Evolutionary conservation across 73 alveolate genomes (phyloP), one percentile per base, ranked within the genome.

Genomic region (Durusdinium trenchii): DNA sequence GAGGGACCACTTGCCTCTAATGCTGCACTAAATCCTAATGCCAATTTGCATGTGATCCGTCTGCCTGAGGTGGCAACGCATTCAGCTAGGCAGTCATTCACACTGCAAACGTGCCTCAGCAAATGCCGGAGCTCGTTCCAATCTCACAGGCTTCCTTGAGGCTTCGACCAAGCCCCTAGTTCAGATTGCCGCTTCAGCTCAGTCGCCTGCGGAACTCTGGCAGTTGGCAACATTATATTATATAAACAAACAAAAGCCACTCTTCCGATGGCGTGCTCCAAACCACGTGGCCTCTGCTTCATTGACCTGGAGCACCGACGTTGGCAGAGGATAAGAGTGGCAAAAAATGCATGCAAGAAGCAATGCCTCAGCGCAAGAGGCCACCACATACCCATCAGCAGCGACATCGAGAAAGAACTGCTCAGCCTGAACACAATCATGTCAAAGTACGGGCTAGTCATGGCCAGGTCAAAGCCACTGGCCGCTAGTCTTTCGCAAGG

Each of bases 1-100:
- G n/a, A n/a, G n/a, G n/a, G n/a, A n/a, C n/a, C n/a, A n/a, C n/a
- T n/a, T n/a, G n/a, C n/a, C n/a, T n/a, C n/a, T n/a, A n/a, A n/a
- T n/a, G 30, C 42, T 32, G 42, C 43, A 32, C 5, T 40, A 16
- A 6, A 35, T 9, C 38, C 38, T 67, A 42, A 35, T 12, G 14
- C 20, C 42, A 32, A 6, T 40, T 20, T 12, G 45, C 14, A 9
- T 42, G 81, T 40, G 9, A 71, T 26, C 47, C 84, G 23, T 5
- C 18, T 0, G 30, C 2, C 81, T 89, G 54, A 62, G 96, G 10
- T 7, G 23, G 62, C 6, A 30, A 23, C 96, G 10, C 96, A 89
- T 51, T 89, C 96, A 10, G 86, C 96, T 3, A 89, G 85, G 50
- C 96, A 89, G 54, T 89, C 96, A 35, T 89, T 89, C 64, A 89